Evolutionary conservation across 2,329 filamentous ascomycete genomes (phyloP).

Genomic region (Verticillium nonalfalfae): DNA sequence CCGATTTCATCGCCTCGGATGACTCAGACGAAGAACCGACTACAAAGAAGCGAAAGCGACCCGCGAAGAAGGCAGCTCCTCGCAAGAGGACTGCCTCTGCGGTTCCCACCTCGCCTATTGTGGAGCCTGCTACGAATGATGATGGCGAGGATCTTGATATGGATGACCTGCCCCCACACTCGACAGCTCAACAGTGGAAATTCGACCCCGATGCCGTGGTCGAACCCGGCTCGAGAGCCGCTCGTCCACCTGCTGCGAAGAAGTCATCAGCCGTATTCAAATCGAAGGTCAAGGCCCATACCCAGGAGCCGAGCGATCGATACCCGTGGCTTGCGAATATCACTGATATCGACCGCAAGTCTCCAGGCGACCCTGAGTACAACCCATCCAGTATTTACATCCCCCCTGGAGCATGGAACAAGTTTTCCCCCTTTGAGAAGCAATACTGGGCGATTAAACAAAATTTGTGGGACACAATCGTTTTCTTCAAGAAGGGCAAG

Average conservation of each 20-base stretch:
- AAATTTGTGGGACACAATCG: slow-evolving; percentile 94
- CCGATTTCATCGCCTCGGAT: slow-evolving; percentile 82
- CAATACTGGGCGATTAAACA: slow-evolving; percentile 99
- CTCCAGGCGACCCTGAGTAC: slow-evolving; percentile 76
- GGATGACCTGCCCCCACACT: slow-evolving; percentile 52
- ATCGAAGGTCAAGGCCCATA: slow-evolving; percentile 63
- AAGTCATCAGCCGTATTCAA: slow-evolving; percentile 19
- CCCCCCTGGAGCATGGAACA: slow-evolving; percentile 69
- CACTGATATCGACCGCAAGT: slow-evolving; percentile 75
- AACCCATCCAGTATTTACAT: slow-evolving; percentile 89
- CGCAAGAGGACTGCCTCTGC: slow-evolving; percentile 56
- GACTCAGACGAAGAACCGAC: slow-evolving; percentile 65
- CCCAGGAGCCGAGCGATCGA: slow-evolving; percentile 75
- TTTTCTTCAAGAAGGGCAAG: slow-evolving; percentile 99
- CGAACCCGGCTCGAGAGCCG: slow-evolving; percentile 17
- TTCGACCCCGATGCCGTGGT: slow-evolving; percentile 45
- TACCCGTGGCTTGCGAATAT: slow-evolving; percentile 89
- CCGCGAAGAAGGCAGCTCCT: slow-evolving; percentile 40
- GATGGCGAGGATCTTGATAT: slow-evolving; percentile 49
- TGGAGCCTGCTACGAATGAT: slow-evolving; percentile 31
- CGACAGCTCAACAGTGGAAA: slow-evolving; percentile 79
- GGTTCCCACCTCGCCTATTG: slow-evolving; percentile 26
- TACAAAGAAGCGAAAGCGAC: slow-evolving; percentile 72
- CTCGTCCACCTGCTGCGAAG: slow-evolving; percentile 4
- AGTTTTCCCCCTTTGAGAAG: slow-evolving; percentile 92